Evolutionary conservation across 257 asterid species (phyloP).

Genomic region (Przewalskia tangutica): DNA sequence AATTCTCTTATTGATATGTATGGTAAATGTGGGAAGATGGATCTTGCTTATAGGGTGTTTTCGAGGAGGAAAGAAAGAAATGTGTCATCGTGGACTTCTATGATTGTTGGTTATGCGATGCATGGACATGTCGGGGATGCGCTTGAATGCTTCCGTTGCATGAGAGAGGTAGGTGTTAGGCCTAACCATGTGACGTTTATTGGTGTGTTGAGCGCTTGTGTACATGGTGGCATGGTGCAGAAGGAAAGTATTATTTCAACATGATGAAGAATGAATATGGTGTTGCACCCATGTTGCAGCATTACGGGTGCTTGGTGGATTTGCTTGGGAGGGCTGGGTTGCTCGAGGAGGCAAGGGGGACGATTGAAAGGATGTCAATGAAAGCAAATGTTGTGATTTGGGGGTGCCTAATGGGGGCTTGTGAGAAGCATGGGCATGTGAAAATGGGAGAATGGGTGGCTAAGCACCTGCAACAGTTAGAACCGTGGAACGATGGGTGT

Average conservation of each 20-base stretch:
- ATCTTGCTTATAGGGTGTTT: constrained; percentile 57
- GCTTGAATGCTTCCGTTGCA: constrained; percentile 36
- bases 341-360: constrained; percentile 56
- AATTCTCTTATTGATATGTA: constrained; percentile 79
- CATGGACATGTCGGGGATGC: constrained; percentile 62
- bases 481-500: constrained; percentile 69
- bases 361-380: constrained; percentile 83
- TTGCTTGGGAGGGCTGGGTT: constrained; percentile 79
- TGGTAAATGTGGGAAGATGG: constrained; percentile 88
- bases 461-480: constrained; percentile 61
- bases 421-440: constrained; percentile 76
- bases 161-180: constrained; percentile 46
- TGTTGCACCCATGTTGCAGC: constrained; percentile 47
- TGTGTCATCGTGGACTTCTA: constrained; percentile 83
- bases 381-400: constrained; percentile 69
- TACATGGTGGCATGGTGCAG: constrained; percentile 80
- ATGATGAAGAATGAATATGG: constrained; percentile 52
- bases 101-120: constrained; percentile 81
- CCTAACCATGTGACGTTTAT: constrained; percentile 81
- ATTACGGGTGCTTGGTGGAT: constrained; percentile 89
- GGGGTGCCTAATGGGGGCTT: constrained; percentile 93
- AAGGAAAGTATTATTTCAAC: constrained; percentile 57
- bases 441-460: constrained; percentile 75
- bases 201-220: constrained; percentile 85
- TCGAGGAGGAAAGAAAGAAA: constrained; percentile 52